Conservation (phyloP, 2,329 filamentous ascomycete genomes). For the Fusarium gaditjirri region DNA sequence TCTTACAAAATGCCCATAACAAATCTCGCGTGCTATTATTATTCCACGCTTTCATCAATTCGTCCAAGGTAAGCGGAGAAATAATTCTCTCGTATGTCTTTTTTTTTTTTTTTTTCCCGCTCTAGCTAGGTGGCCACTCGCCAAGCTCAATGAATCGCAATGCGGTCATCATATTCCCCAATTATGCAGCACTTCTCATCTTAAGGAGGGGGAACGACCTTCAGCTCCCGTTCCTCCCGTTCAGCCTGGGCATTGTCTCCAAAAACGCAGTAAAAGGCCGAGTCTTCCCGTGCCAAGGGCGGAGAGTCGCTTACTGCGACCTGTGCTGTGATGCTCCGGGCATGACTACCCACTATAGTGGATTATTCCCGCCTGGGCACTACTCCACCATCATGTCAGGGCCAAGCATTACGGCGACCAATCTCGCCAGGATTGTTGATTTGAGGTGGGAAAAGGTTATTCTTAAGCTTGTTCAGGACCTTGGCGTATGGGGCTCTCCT, state of each 20-base stretch:
- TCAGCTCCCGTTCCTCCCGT: background rate
- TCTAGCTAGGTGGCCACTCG: background rate
- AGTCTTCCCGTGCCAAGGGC: slow-evolving; percentile 4
- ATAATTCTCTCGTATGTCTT: background rate
- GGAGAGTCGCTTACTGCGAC: background rate
- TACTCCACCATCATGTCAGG: background rate
- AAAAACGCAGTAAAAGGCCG: background rate
- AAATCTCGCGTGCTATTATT: background rate
- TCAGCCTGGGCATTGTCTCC: background rate
- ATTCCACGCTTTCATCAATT: background rate
- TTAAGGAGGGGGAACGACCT: background rate
- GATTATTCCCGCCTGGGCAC: background rate
- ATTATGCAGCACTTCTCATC: background rate
- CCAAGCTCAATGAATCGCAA: background rate
- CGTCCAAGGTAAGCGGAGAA: fast-evolving
- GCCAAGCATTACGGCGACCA: background rate
- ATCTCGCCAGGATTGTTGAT: background rate
- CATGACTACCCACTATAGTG: background rate
- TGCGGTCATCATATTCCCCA: background rate
- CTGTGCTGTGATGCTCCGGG: background rate
- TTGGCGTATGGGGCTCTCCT: background rate
- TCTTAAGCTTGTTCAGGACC: background rate
- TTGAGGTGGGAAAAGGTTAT: background rate
- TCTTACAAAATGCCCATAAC: background rate
- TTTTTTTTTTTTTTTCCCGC: too few species aligned